phyloP scores from a whole-genome alignment of 2,329 filamentous ascomycete species.

The Diaporthe sp. region DNA sequence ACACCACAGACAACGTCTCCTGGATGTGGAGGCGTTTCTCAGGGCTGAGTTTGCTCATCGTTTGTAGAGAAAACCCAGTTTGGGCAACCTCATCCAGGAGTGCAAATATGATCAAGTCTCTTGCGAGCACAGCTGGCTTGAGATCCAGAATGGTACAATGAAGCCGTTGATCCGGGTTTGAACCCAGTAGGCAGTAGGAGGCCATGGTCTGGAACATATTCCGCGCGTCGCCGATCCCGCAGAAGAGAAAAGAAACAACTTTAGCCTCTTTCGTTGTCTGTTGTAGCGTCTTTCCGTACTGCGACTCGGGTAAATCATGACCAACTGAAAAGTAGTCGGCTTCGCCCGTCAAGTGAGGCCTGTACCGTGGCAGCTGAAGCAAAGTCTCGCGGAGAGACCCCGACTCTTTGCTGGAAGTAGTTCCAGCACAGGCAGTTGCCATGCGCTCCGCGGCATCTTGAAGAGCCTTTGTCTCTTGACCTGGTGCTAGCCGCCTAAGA shows the following conservation, averaged over 20 bases:
- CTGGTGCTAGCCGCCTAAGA: not conserved
- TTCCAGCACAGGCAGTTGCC: not conserved
- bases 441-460: not conserved
- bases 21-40: not conserved
- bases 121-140: not conserved
- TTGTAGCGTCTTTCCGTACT: not conserved
- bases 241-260: not conserved
- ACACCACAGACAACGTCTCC: not conserved
- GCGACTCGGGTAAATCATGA: not conserved
- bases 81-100: slow-evolving; percentile 2
- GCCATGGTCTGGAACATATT: not conserved
- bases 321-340: not conserved
- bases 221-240: not conserved
- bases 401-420: not conserved
- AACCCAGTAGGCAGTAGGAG: not conserved
- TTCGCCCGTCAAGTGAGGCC: not conserved
- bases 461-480: not conserved
- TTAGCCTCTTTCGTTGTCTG: not conserved
- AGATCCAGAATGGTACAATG: slow-evolving; percentile 4
- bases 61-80: not conserved
- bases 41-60: not conserved
- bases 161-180: not conserved
- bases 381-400: not conserved
- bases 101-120: not conserved
- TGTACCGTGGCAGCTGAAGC: not conserved